A percentile compares a stretch with the other conserved stretches of the same genome.
Conservation (phyloP, 768 basidiomycete species). For the Auriscalpium microsporum region DNA sequence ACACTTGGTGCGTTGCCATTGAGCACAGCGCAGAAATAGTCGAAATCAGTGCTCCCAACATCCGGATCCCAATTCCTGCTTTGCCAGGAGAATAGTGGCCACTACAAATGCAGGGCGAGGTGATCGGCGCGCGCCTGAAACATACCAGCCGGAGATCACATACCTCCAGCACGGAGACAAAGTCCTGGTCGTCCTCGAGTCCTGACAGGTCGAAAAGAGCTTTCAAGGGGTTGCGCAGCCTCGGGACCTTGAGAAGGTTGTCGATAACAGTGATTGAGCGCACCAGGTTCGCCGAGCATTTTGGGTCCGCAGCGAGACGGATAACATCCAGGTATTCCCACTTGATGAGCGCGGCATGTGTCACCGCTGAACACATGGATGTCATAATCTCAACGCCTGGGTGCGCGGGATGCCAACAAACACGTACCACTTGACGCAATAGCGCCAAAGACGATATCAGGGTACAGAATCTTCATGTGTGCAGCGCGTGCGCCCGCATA, state of each 20-base stretch:
- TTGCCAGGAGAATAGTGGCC: constrained; percentile 72
- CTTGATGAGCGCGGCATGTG: constrained; percentile 71
- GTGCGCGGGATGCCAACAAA: not conserved
- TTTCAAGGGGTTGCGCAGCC: constrained; percentile 50
- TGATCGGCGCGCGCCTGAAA: not conserved
- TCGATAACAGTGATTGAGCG: constrained; percentile 57
- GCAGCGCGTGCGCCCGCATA: constrained; percentile 93
- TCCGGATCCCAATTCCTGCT: constrained; percentile 35
- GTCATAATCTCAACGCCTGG: too few relatives aligned
- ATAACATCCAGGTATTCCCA: constrained; percentile 91
- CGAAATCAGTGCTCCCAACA: constrained; percentile 6
- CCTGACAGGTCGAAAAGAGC: constrained; percentile 65
- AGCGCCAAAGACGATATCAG: constrained; percentile 79
- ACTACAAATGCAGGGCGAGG: constrained; percentile 23
- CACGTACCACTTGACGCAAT: constrained; percentile 76
- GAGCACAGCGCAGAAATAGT: constrained; percentile 22
- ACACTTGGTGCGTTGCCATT: constrained; percentile 6
- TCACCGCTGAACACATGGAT: constrained; percentile 47
- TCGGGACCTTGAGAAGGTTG: constrained; percentile 39
- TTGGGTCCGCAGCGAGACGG: constrained; percentile 54
- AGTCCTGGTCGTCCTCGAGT: constrained; percentile 69
- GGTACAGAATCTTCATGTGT: constrained; percentile 83
- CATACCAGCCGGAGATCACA: constrained; percentile 8
- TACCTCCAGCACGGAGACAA: constrained; percentile 62
- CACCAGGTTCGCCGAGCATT: constrained; percentile 53